Base-by-base conservation (phyloP, 2,329 filamentous ascomycete species). In the Calonectria pteridis region DNA sequence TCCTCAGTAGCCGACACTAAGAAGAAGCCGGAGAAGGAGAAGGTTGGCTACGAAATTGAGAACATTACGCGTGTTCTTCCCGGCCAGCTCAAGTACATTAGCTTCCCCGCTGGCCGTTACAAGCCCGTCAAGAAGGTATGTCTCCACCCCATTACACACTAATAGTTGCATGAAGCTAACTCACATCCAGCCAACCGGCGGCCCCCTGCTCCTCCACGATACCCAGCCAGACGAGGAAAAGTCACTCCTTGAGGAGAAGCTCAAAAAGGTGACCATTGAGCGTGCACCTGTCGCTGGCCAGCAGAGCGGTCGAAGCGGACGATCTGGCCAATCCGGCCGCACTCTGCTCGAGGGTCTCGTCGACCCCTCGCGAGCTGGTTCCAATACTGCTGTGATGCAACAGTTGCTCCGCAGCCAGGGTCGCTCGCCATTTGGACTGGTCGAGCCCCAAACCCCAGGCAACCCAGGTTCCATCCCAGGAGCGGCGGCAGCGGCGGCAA, bases 61-160 rank as follows among this genome's bases (percentile, higher is more conserved):
- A 99, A 99, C 88, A 97, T 99, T 95, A 97, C 94, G 69, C 92
- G 97, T 80, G 95, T 99, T 43, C 91, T 99, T 62, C 97, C 96
- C 1, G 91, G 92, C 59, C 97, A 99, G 87, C 91, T 98, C 82
- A 98, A 98, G 88, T 98, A 96, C 84, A 95, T 99, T 82, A 98
- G 92, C 84, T 98, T 99, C 89, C 92, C 95, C 63, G 91, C 94
- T 76, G 94, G 94, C 58, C 93, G 97, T 79, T 99, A 98, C 86
- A 95, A 94, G 89, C 96, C 97, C 43, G 96, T 98, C 74, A 92
- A 92, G 85, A 90, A 98, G 91, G 95, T 96, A 87, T 84, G 89
- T 85, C 69, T 72, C 4, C 28, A 23, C n/a, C 20, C 64, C 1
- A 31, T 28, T 23, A 23, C 11, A 37, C 6, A 50, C 67, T 35